Evolutionary conservation across 2,329 filamentous ascomycete species (phyloP).

Genomic region (Lecanicillium sp.): DNA sequence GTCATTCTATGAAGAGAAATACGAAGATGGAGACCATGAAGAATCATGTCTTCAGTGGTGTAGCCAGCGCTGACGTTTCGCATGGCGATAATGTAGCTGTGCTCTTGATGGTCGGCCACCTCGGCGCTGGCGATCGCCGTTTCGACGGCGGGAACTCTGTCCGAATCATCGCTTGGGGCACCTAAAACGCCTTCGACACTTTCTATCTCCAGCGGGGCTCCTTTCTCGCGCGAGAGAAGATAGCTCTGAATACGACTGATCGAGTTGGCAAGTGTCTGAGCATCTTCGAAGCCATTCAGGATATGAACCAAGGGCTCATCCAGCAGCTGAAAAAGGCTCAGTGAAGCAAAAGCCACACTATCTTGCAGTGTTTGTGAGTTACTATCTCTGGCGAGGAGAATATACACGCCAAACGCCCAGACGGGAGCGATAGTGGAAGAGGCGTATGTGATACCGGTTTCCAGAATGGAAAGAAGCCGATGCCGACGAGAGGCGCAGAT

Average conservation of each 20-base stretch:
- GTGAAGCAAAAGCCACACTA: constrained; percentile 13
- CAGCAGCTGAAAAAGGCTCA: constrained; percentile 14
- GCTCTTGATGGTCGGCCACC: too few species aligned
- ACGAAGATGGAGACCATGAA: constrained; percentile 9
- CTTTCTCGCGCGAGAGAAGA: constrained; percentile 12
- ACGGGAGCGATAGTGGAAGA: constrained; percentile 14
- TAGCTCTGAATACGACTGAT: constrained; percentile 15
- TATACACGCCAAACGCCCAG: constrained; percentile 12
- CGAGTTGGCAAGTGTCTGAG: constrained; percentile 14
- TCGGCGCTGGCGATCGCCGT: too few species aligned
- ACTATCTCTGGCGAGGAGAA: constrained; percentile 10
- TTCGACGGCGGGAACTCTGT: too few species aligned
- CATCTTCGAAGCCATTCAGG: constrained; percentile 13
- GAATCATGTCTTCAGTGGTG: constrained; percentile 2
- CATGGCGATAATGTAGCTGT: too few species aligned
- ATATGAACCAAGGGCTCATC: constrained; percentile 13
- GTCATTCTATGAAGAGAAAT: constrained; percentile 12
- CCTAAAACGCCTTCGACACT: not conserved
- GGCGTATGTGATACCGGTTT: too few species aligned
- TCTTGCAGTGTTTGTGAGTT: constrained; percentile 12
- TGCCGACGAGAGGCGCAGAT: constrained; percentile 22
- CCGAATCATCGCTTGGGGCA: too few species aligned
- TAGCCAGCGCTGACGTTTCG: constrained; percentile 9
- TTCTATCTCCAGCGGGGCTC: not conserved
- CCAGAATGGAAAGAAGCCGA: constrained; percentile 8